Evolutionary conservation across 495 filamentous ascomycete genomes (phyloP).

Genomic region (Aspergillus cavernicola): DNA sequence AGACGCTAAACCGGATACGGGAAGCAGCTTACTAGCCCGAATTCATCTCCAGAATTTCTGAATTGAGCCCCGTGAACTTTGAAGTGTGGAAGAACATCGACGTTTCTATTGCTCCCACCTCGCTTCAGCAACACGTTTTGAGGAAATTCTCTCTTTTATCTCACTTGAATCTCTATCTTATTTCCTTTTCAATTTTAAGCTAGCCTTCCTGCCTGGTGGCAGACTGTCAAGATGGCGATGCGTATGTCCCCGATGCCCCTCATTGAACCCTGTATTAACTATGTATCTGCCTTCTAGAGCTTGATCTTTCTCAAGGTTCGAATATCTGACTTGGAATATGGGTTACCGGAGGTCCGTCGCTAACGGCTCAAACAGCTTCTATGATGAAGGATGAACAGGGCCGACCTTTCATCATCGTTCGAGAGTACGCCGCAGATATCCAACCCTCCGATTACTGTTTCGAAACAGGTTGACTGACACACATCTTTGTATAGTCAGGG

Average conservation of each 20-base stretch:
- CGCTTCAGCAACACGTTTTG: constrained; percentile 11
- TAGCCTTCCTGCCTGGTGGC: constrained; percentile 28
- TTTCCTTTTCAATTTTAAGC: not conserved
- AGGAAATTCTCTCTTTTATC: constrained; percentile 9
- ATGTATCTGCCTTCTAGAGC: constrained; percentile 43
- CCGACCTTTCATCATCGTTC: constrained; percentile 94
- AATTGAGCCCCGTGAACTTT: constrained; percentile 20
- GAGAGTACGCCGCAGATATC: constrained; percentile 70
- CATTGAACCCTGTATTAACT: constrained; percentile 30
- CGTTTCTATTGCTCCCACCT: constrained; percentile 6
- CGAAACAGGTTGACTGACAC: constrained; percentile 12
- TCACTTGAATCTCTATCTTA: constrained; percentile 6
- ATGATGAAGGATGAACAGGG: constrained; percentile 91
- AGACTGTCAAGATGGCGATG: constrained; percentile 60
- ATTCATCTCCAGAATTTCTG: constrained; percentile 31
- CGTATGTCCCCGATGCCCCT: constrained; percentile 49
- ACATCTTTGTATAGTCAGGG: constrained; percentile 64
- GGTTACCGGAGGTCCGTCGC: constrained; percentile 3
- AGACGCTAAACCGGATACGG: constrained; percentile 36
- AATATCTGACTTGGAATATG: not conserved
- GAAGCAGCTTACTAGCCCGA: constrained; percentile 32
- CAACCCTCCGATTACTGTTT: constrained; percentile 12
- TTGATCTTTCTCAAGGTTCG: constrained; percentile 72
- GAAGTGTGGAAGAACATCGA: constrained; percentile 17
- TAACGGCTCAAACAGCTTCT: constrained; percentile 52